Base-by-base conservation (phyloP, 2,329 filamentous ascomycete species). In the Ophiostoma montium region DNA sequence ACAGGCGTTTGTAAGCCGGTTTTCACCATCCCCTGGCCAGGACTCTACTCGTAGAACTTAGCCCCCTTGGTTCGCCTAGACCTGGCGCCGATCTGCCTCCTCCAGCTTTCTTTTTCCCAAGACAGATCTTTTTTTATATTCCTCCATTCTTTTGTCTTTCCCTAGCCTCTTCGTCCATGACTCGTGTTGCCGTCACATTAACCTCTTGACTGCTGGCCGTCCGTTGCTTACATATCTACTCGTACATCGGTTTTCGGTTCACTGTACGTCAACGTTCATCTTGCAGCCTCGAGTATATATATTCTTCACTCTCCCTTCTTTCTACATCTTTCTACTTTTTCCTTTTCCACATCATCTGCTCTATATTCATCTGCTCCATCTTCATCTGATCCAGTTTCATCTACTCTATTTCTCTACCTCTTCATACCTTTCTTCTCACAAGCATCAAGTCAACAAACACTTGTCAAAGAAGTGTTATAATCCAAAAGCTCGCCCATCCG, bases 11-110 rank as follows among this genome's bases (percentile, higher is more conserved):
- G 4, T 27, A 5, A 27, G 23, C 23, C 8, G 23, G 4, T 15
- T 36, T 19, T 32, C 11, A 11, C 36, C 27, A 15, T 39, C 21
- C 18, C 27, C 31, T 27, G 33, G 30, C 32, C 46, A 48, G 31
- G n/a, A 47, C 36, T 46, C 38, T 46, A n/a, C n/a, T n/a, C n/a
- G n/a, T n/a, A 49, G 39, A 46, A 49, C 50, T 51, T 47, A 42
- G 42, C 31, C 50, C 49, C 46, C 46, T 35, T 30, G 18, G 35
- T 41, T 46, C 36, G 50, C 46, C 46, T 51, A 48, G 35, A 35
- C 27, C 35, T 35, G 48, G 38, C 31, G 42, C 15, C 23, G 23
- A 27, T 27, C 23, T 27, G 23, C 23, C 23, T 27, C 46, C 46
- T 51, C 46, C 35, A 35, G 18, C 35, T 31, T 35, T 44, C 15